A percentile compares a stretch with the other conserved stretches of the same genome.
Evolutionary conservation across 345 rosid genomes (phyloP).

Genomic region (Noccaea caerulescens): DNA sequence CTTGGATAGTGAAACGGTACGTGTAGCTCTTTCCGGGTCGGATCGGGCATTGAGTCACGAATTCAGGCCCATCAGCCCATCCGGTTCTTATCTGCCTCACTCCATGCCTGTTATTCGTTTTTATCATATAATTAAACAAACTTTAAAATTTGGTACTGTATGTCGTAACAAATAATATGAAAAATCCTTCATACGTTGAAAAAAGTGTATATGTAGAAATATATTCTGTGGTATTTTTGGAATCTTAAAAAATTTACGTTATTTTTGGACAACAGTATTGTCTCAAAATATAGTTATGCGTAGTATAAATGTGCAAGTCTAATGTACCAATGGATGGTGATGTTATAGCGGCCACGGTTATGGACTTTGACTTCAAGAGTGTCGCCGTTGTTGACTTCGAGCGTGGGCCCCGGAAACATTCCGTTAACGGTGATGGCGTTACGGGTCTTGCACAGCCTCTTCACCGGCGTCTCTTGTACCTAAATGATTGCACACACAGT

Average conservation of each 20-base stretch:
- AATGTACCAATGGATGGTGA: slow-evolving; percentile 85
- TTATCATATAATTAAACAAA: background rate
- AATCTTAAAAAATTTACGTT: background rate
- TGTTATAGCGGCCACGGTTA: slow-evolving; percentile 70
- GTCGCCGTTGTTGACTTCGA: slow-evolving; percentile 77
- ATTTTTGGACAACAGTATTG: background rate
- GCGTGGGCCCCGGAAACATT: slow-evolving; percentile 90
- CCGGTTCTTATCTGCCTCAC: slow-evolving; percentile 79
- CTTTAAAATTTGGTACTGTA: background rate
- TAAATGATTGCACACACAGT: slow-evolving; percentile 34
- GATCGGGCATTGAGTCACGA: slow-evolving; percentile 92
- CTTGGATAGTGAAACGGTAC: slow-evolving; percentile 79
- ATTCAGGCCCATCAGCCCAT: slow-evolving; percentile 98
- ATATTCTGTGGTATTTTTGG: background rate
- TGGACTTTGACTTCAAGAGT: slow-evolving; percentile 65
- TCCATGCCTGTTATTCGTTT: slow-evolving; percentile 68
- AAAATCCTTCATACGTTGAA: too few relatives aligned
- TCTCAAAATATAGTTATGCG: background rate
- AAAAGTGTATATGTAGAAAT: background rate
- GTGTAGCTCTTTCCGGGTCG: slow-evolving; percentile 85
- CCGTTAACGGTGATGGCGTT: slow-evolving; percentile 84
- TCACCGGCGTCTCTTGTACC: slow-evolving; percentile 85
- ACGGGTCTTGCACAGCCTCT: slow-evolving; percentile 93
- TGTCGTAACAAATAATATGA: too few relatives aligned
- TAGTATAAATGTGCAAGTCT: background rate